These are phyloP conservation scores for Westerdykella ornata DNA, from an alignment of 2,329 filamentous ascomycete genomes.

Conservation along the genomic window DNA sequence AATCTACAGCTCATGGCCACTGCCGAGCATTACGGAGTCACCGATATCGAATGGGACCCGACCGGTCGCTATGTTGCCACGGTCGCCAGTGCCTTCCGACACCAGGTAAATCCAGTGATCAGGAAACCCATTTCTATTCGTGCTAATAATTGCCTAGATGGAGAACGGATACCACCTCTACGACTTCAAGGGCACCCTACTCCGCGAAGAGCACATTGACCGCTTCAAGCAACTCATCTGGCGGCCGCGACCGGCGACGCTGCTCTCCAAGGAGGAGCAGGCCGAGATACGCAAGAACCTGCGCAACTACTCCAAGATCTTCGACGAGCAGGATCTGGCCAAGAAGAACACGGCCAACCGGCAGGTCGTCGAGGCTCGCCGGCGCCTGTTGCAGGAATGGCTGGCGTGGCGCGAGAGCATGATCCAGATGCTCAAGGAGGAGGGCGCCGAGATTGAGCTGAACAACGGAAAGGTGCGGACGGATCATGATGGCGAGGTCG, in stretches of 20 bases:
- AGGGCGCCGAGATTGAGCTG: slow-evolving; percentile 52
- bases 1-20: slow-evolving; percentile 94
- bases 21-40: slow-evolving; percentile 93
- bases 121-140: neutral
- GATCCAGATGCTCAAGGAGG: slow-evolving; percentile 56
- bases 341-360: slow-evolving; percentile 90
- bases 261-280: slow-evolving; percentile 94
- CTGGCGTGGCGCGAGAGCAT: slow-evolving; percentile 70
- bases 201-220: slow-evolving; percentile 86
- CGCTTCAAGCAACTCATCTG: slow-evolving; percentile 98
- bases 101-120: slow-evolving; percentile 60
- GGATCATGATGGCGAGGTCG: slow-evolving; percentile 45
- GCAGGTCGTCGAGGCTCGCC: slow-evolving; percentile 82
- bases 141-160: slow-evolving; percentile 56
- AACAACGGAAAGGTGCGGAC: slow-evolving; percentile 47
- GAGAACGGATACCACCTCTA: slow-evolving; percentile 99
- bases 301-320: slow-evolving; percentile 88
- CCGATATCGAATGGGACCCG: slow-evolving; percentile 96
- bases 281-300: slow-evolving; percentile 97
- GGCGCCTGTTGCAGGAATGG: slow-evolving; percentile 83
- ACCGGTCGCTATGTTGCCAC: slow-evolving; percentile 91
- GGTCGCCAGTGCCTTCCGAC: slow-evolving; percentile 92
- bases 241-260: slow-evolving; percentile 84
- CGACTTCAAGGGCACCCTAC: slow-evolving; percentile 84
- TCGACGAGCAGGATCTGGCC: slow-evolving; percentile 91